These are phyloP conservation scores for Sphagnurus paluster DNA, from an alignment of 1,284 basidiomycete genomes.

Conservation along the genomic window DNA sequence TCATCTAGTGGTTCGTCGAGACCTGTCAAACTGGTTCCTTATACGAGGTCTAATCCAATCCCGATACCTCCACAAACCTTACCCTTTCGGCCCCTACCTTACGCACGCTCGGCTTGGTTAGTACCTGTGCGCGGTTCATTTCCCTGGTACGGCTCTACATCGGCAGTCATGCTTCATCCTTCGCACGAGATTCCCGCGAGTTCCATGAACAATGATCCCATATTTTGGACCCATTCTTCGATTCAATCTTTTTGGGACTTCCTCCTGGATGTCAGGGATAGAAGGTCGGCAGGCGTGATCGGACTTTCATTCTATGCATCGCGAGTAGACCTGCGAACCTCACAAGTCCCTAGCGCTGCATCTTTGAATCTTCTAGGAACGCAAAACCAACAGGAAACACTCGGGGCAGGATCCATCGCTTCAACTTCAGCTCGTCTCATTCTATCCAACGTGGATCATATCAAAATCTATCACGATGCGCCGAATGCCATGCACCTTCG, in stretches of 20 bases:
- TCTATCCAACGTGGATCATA: constrained; percentile 45
- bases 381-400: background rate
- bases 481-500: constrained; percentile 48
- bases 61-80: constrained; percentile 44
- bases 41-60: constrained; percentile 30
- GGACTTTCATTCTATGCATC: constrained; percentile 54
- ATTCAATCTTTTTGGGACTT: constrained; percentile 55
- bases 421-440: constrained; percentile 13
- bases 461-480: constrained; percentile 65
- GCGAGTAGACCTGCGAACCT: constrained; percentile 14
- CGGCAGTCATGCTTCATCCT: constrained; percentile 40
- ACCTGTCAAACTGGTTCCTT: constrained; percentile 25
- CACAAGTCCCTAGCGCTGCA: background rate
- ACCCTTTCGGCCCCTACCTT: constrained; percentile 30
- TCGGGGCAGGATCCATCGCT: background rate
- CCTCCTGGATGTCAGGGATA: constrained; percentile 41
- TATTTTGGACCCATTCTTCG: constrained; percentile 52
- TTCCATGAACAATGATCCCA: constrained; percentile 22
- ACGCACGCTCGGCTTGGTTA: constrained; percentile 57
- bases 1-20: constrained; percentile 20
- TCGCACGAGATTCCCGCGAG: constrained; percentile 19
- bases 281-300: constrained; percentile 44
- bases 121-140: constrained; percentile 58
- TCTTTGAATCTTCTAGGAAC: background rate
- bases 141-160: constrained; percentile 51